Evolutionary conservation across 345 rosid genomes (phyloP).

Genomic region (Clarkia xantiana): DNA sequence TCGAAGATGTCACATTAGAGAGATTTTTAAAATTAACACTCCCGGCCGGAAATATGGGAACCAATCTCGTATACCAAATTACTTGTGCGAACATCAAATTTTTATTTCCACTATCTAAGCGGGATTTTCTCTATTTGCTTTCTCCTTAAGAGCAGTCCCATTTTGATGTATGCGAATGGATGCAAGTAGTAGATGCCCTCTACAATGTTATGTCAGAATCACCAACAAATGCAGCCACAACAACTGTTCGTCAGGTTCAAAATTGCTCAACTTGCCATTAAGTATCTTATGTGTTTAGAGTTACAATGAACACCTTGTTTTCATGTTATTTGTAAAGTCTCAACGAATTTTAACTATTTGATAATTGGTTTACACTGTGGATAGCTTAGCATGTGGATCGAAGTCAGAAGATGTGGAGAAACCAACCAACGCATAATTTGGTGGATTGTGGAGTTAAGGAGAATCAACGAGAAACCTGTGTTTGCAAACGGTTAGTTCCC

Average conservation of each 20-base stretch:
- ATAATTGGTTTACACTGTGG: constrained; percentile 54
- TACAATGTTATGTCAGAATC: constrained; percentile 89
- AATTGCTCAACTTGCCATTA: constrained; percentile 16
- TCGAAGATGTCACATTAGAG: too few relatives aligned
- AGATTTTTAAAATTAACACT: too few relatives aligned
- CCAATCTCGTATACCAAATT: too few relatives aligned
- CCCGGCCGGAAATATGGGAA: too few relatives aligned
- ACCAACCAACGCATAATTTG: constrained; percentile 86
- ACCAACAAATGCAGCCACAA: constrained; percentile 84
- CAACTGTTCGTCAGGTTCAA: constrained; percentile 86
- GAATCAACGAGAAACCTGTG: constrained; percentile 74
- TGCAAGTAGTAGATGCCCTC: constrained; percentile 81
- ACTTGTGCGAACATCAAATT: too few relatives aligned
- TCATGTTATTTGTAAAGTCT: not conserved
- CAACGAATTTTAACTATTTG: constrained; percentile 6
- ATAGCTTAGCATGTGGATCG: constrained; percentile 86
- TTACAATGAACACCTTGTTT: too few relatives aligned
- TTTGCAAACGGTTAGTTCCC: constrained; percentile 80
- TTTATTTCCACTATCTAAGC: not conserved
- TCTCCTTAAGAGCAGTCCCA: not conserved
- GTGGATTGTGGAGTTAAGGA: constrained; percentile 79
- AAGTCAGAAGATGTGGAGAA: constrained; percentile 92
- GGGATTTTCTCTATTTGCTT: not conserved
- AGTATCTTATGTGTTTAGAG: too few relatives aligned
- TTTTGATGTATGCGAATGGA: constrained; percentile 9